Evolutionary conservation across 163 green algal species (phyloP).

Genomic region (Smithsoniella earleae): DNA sequence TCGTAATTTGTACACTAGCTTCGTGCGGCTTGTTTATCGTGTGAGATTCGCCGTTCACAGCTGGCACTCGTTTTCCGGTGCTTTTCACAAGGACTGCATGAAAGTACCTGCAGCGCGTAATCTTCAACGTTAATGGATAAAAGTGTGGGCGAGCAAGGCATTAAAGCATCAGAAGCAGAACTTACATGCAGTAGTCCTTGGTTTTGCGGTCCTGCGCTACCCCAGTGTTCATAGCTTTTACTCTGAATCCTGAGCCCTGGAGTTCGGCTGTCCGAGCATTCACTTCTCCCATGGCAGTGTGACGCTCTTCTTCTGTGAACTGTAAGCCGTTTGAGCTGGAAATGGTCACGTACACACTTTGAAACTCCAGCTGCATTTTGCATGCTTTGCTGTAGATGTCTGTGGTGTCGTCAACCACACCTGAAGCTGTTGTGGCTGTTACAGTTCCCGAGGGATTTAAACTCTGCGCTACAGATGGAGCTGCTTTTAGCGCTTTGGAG

Average conservation of each 20-base stretch:
- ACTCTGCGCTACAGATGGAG: neutral
- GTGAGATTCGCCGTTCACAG: conserved; percentile 1
- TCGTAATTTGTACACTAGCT: too few relatives aligned
- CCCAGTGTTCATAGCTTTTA: conserved; percentile 27
- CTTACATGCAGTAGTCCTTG: conserved; percentile 30
- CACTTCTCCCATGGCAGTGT: conserved; percentile 14
- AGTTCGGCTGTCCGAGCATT: conserved; percentile 15
- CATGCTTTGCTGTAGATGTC: conserved; percentile 28
- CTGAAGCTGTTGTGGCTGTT: neutral
- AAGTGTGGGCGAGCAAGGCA: neutral
- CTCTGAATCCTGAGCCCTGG: conserved; percentile 13
- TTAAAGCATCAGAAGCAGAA: neutral
- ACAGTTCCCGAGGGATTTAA: conserved; percentile 5
- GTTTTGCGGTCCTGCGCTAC: conserved; percentile 23
- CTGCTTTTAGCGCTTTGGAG: neutral
- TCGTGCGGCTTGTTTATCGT: too few relatives aligned
- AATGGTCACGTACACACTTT: conserved; percentile 28
- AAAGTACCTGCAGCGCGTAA: conserved; percentile 16
- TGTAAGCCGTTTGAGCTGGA: conserved; percentile 24
- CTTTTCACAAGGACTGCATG: conserved; percentile 22
- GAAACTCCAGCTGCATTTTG: conserved; percentile 28
- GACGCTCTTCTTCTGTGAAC: conserved; percentile 25
- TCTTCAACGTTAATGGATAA: too few relatives aligned
- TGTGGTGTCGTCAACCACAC: conserved; percentile 26
- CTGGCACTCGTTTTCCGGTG: conserved; percentile 13